phyloP scores from a whole-genome alignment of 164 flowering plant genomes.

The Vitis rupestris region DNA sequence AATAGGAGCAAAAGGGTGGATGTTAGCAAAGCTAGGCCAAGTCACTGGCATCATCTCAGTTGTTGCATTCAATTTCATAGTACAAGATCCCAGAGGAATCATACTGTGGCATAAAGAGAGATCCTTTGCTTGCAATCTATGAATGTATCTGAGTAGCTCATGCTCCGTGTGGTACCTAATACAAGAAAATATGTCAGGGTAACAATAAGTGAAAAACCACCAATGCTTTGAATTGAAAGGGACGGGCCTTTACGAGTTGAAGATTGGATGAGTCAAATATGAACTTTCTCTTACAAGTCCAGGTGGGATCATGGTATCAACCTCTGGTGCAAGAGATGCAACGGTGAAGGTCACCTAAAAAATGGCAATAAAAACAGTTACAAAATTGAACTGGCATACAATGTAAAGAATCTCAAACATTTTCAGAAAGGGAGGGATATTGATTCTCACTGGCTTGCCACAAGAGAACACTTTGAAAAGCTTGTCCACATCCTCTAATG shows the following conservation, averaged over 20 bases:
- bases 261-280: slow-evolving; percentile 79
- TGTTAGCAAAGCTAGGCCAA: slow-evolving; percentile 77
- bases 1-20: slow-evolving; percentile 92
- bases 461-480: slow-evolving; percentile 75
- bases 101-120: slow-evolving; percentile 97
- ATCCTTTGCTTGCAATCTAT: slow-evolving; percentile 79
- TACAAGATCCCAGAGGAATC: slow-evolving; percentile 99
- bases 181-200: slow-evolving; percentile 16
- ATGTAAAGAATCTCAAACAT: neutral
- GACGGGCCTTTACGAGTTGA: slow-evolving; percentile 61
- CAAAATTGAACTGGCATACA: neutral
- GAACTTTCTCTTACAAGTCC: slow-evolving; percentile 73
- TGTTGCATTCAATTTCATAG: slow-evolving; percentile 97
- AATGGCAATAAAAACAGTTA: slow-evolving; percentile 9
- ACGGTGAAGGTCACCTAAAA: slow-evolving; percentile 84
- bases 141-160: slow-evolving; percentile 85
- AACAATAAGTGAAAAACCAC: neutral
- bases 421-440: neutral
- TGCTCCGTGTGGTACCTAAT: slow-evolving; percentile 94
- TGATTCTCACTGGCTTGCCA: slow-evolving; percentile 78
- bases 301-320: slow-evolving; percentile 64
- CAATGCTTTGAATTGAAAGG: neutral
- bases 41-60: slow-evolving; percentile 99
- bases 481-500: slow-evolving; percentile 88
- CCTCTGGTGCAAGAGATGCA: slow-evolving; percentile 83